Conservation (phyloP, 208 protist species). For the Leishmania lainsoni region DNA sequence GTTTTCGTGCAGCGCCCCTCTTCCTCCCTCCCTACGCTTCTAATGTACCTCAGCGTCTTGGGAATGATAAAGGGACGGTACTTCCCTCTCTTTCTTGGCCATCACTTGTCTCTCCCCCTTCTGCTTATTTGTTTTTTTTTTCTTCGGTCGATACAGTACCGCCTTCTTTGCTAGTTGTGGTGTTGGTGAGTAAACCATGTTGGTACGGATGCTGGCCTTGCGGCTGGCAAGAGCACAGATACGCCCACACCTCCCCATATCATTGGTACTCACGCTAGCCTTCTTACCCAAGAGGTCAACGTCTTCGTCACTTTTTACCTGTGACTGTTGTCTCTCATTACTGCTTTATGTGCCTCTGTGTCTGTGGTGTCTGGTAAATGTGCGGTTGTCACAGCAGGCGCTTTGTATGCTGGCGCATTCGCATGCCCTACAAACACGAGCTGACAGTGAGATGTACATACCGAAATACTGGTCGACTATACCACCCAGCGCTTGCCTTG, state of each 20-base stretch:
- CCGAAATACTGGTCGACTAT: background rate
- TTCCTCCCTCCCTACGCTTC: background rate
- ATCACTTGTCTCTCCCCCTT: background rate
- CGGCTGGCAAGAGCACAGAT: background rate
- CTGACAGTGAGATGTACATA: background rate
- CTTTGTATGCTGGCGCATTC: background rate
- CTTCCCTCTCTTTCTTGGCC: background rate
- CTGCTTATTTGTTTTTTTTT: background rate
- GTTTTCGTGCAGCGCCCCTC: background rate
- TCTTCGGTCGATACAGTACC: background rate
- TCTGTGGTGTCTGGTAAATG: background rate
- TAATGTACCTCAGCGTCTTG: background rate
- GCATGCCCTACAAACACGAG: background rate
- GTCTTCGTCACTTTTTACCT: background rate
- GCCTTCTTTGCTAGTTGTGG: background rate
- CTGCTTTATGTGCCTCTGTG: background rate
- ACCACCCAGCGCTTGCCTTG: background rate
- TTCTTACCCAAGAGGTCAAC: background rate
- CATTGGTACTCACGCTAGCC: no score
- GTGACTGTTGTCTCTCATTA: background rate
- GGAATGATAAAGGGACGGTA: background rate
- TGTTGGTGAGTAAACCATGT: background rate
- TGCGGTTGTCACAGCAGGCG: background rate
- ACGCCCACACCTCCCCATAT: background rate
- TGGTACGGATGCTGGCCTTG: background rate